Evolutionary conservation across 805 yeast genomes (phyloP), one percentile per base, ranked within the genome.

Genomic region (Lachancea quebecensis): DNA sequence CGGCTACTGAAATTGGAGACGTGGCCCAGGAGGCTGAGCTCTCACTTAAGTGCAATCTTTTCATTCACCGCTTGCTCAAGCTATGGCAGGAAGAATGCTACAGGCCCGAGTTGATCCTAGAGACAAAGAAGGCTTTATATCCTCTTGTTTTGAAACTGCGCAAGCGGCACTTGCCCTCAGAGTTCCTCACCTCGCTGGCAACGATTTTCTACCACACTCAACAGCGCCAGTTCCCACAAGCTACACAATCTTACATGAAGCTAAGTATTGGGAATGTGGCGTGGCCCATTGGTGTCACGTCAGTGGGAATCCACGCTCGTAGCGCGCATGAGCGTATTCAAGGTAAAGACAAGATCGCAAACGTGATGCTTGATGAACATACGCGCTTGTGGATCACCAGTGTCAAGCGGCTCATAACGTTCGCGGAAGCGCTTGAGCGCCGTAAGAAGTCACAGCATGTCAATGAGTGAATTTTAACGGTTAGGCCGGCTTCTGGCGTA

Each of bases 271-370:
- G 96, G 1, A 85, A 86, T 53, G 87, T 84, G 2, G 90, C 93
- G 4, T 88, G 95, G 95, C 96, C 96, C 2, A 83, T 87, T 51
- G 96, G 96, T 25, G 85, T 88, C 11, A 69, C 79, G 7, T 77
- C 77, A 46, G 83, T 88, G 12, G 88, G 93, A 40, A 85, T 88
- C 47, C 96, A 87, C 59, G 81, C 80, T 10, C 67, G 95, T 48
- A 75, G 81, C 45, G 80, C 84, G 1, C 80, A 77, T 42, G 70
- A 73, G 46, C 77, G 75, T 51, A 74, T 82, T 30, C 71, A 78
- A 5, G 78, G 80, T 15, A 47, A 51, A 35, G 43, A 50, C 30
- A 49, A 59, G 17, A 48, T 70, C 27, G 81, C 93, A 11, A 85
- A 84, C 59, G 82, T 88, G 29, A 82, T 87, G 89, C 77, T 79